A percentile compares a stretch with the other conserved stretches of the same genome.
Conservation (phyloP, 805 yeast genomes). For the Monosporozyma aquatica region DNA sequence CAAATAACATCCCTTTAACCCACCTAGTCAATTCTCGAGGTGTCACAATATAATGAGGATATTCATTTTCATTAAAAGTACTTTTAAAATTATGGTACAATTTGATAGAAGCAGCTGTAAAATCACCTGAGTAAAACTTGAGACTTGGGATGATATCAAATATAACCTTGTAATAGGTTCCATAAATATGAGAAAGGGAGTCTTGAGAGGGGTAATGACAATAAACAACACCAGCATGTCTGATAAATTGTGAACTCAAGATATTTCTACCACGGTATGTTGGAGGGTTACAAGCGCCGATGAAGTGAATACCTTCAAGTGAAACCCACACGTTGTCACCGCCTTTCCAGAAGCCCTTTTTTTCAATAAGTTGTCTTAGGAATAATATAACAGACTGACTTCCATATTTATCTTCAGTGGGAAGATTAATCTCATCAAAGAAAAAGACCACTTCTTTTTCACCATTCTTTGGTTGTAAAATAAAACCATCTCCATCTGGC, state of each 20-base stretch:
- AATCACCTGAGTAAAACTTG: slow-evolving; percentile 40
- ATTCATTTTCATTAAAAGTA: slow-evolving; percentile 32
- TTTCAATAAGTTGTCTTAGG: slow-evolving; percentile 65
- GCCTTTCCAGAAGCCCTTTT: slow-evolving; percentile 68
- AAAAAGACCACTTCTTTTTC: slow-evolving; percentile 74
- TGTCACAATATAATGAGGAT: slow-evolving; percentile 63
- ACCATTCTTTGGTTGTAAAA: slow-evolving; percentile 47
- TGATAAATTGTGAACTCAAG: slow-evolving; percentile 51
- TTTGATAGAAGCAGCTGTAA: slow-evolving; percentile 59
- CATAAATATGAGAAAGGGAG: slow-evolving; percentile 62
- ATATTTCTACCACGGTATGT: slow-evolving; percentile 63
- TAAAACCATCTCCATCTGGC: slow-evolving; percentile 41
- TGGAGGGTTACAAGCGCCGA: slow-evolving; percentile 95
- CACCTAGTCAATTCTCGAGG: slow-evolving; percentile 91
- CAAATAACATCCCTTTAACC: slow-evolving; percentile 63
- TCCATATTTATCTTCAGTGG: slow-evolving; percentile 60
- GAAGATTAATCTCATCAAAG: slow-evolving; percentile 87
- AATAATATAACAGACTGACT: slow-evolving; percentile 65
- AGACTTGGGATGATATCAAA: slow-evolving; percentile 54
- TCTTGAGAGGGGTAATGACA: slow-evolving; percentile 67
- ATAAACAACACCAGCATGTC: slow-evolving; percentile 57
- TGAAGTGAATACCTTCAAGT: slow-evolving; percentile 59
- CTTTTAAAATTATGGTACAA: slow-evolving; percentile 42
- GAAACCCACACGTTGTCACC: slow-evolving; percentile 56
- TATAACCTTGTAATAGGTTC: slow-evolving; percentile 45